These are phyloP conservation scores for Multifurca ochricompacta DNA, from an alignment of 768 basidiomycete genomes.

Conservation along the genomic window DNA sequence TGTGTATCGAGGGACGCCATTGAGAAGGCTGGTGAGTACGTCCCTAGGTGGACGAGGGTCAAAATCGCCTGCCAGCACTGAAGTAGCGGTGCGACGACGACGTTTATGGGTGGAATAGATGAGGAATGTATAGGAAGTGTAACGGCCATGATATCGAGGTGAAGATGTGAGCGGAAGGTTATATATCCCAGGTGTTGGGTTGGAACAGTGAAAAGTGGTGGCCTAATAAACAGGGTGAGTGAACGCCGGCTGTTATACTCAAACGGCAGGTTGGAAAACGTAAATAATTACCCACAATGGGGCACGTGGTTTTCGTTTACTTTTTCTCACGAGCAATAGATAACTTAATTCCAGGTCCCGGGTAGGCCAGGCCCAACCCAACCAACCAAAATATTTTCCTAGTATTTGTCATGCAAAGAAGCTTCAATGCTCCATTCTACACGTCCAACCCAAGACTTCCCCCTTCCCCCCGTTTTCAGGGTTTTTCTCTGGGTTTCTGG, in stretches of 20 bases:
- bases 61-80: constrained; percentile 68
- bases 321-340: constrained; percentile 5
- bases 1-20: constrained; percentile 63
- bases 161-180: background rate
- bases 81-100: constrained; percentile 57
- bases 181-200: constrained; percentile 14
- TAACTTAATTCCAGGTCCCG: background rate
- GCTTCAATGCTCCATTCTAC: constrained; percentile 7
- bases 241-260: constrained; percentile 22
- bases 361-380: background rate
- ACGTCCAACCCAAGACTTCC: background rate
- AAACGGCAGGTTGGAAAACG: constrained; percentile 10
- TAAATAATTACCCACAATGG: constrained; percentile 17
- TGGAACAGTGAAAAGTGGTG: constrained; percentile 21
- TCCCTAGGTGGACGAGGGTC: constrained; percentile 62
- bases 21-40: constrained; percentile 71
- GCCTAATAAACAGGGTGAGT: constrained; percentile 19
- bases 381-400: background rate
- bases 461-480: background rate
- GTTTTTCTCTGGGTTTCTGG: too few relatives aligned
- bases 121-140: constrained; percentile 24
- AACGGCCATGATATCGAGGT: constrained; percentile 26
- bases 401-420: constrained; percentile 3
- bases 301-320: constrained; percentile 19
- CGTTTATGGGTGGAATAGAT: constrained; percentile 28